These are phyloP conservation scores for Populus hybrid DNA, from an alignment of 441 rosid species.

Conservation along the genomic window DNA sequence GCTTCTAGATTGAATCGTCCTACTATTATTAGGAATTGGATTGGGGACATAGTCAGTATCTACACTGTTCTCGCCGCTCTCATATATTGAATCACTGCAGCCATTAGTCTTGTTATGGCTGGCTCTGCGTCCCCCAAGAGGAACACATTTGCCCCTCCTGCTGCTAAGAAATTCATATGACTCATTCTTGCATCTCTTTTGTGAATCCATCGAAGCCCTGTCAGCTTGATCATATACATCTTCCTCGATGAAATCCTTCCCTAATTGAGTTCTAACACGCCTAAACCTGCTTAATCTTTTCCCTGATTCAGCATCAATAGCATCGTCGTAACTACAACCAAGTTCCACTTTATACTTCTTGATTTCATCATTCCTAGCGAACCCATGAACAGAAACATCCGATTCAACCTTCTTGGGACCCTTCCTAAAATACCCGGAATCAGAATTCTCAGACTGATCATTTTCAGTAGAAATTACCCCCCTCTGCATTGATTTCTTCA, in stretches of 20 bases:
- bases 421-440: conserved; percentile 57
- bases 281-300: conserved; percentile 34
- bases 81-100: conserved; percentile 34
- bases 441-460: conserved; percentile 41
- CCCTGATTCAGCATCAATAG: conserved; percentile 29
- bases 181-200: conserved; percentile 31
- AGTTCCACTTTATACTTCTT: conserved; percentile 33
- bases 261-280: conserved; percentile 24
- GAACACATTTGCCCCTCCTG: conserved; percentile 27
- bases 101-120: conserved; percentile 30
- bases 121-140: conserved; percentile 23
- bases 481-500: conserved; percentile 26
- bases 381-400: conserved; percentile 39
- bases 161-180: conserved; percentile 19
- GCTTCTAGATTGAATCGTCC: conserved; percentile 21
- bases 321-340: conserved; percentile 34
- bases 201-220: conserved; percentile 30
- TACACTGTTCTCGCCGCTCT: conserved; percentile 48
- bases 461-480: conserved; percentile 31
- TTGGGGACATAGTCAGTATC: conserved; percentile 37
- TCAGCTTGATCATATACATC: conserved; percentile 21
- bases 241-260: conserved; percentile 26
- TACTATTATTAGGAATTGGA: conserved; percentile 19
- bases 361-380: conserved; percentile 30
- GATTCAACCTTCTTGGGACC: conserved; percentile 57